Evolutionary conservation across 306 rosid genomes (phyloP).

Genomic region (Sindora glabra): DNA sequence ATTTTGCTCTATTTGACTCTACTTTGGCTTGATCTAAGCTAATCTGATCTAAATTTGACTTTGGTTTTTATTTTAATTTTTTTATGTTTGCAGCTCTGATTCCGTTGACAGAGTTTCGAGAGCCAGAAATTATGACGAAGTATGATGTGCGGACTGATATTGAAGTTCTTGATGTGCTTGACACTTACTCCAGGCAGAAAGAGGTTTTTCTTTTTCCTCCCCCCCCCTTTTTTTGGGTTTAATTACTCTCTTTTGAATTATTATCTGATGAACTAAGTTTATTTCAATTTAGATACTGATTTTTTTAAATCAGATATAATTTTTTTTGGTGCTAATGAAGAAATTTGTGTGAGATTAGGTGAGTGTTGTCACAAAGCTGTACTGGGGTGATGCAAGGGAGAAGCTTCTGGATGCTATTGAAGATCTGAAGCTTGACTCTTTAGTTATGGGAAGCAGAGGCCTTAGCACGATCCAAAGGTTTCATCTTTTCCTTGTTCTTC

Average conservation of each 20-base stretch:
- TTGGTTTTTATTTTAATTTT: too few species aligned
- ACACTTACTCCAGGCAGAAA: constrained; percentile 59
- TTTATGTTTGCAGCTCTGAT: constrained; percentile 49
- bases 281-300: not conserved
- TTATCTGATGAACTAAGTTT: not conserved
- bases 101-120: constrained; percentile 59
- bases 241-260: too few species aligned
- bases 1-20: not conserved
- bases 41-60: not conserved
- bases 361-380: constrained; percentile 48
- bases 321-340: not conserved
- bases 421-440: constrained; percentile 67
- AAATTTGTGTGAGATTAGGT: constrained; percentile 33
- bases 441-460: constrained; percentile 97
- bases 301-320: not conserved
- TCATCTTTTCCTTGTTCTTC: not conserved
- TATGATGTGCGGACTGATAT: constrained; percentile 49
- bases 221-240: too few species aligned
- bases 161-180: constrained; percentile 67
- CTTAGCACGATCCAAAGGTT: constrained; percentile 62
- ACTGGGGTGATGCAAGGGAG: constrained; percentile 97
- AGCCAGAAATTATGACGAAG: constrained; percentile 36
- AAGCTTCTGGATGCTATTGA: constrained; percentile 64
- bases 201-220: constrained; percentile 31
- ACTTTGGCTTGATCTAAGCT: not conserved